Evolutionary conservation across 2,329 filamentous ascomycete species (phyloP).

Genomic region (Colletotrichum noveboracense): DNA sequence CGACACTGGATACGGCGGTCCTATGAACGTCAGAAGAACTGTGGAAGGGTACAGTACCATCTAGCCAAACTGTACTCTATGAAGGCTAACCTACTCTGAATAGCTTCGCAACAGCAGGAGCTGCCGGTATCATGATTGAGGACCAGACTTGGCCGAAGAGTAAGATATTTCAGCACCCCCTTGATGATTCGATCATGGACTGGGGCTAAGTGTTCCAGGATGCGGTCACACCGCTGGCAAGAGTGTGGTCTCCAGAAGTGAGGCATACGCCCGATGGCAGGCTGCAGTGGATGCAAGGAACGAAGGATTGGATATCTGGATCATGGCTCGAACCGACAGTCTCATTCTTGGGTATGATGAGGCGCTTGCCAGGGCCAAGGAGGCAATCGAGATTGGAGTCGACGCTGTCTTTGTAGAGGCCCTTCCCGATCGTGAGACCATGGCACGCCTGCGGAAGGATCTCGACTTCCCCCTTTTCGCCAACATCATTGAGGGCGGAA

Average conservation of each 20-base stretch:
- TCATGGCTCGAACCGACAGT: slow-evolving; percentile 49
- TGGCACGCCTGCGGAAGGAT: slow-evolving; percentile 41
- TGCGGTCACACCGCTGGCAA: slow-evolving; percentile 50
- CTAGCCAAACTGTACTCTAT: not conserved
- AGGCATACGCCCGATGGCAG: slow-evolving; percentile 50
- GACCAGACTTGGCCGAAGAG: slow-evolving; percentile 55
- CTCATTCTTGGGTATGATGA: slow-evolving; percentile 49
- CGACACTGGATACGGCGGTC: slow-evolving; percentile 52
- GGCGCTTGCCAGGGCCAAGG: slow-evolving; percentile 42
- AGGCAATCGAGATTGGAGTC: slow-evolving; percentile 47
- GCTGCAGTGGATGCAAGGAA: slow-evolving; percentile 51
- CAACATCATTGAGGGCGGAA: slow-evolving; percentile 41
- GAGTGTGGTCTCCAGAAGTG: slow-evolving; percentile 46
- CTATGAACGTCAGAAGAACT: slow-evolving; percentile 51
- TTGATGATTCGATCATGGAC: not conserved
- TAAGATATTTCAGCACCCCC: slow-evolving; percentile 24
- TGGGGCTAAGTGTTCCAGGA: slow-evolving; percentile 15
- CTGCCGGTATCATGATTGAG: slow-evolving; percentile 47
- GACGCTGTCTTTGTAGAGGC: slow-evolving; percentile 50
- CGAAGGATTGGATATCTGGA: slow-evolving; percentile 48
- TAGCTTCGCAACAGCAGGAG: slow-evolving; percentile 39
- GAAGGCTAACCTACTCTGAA: not conserved
- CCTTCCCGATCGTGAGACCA: slow-evolving; percentile 45
- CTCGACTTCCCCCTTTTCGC: slow-evolving; percentile 44
- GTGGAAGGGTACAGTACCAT: slow-evolving; percentile 41